Percentiles rank a stretch among this genome's conserved stretches.
phyloP scores from a whole-genome alignment of 495 filamentous ascomycete genomes.

The Sordaria brevicollis region DNA sequence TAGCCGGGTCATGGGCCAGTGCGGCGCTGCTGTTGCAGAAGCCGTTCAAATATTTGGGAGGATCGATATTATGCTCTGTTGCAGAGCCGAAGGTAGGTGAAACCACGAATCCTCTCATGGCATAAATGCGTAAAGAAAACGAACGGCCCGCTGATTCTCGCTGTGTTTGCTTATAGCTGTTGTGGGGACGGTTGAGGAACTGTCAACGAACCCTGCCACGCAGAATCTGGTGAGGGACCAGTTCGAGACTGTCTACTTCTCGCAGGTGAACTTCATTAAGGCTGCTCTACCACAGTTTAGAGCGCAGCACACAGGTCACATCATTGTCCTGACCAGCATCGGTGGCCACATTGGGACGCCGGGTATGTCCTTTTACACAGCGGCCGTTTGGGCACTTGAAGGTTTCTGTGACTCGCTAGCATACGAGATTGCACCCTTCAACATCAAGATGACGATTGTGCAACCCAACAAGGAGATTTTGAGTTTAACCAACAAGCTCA shows the following conservation, averaged over 20 bases:
- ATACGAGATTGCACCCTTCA: conserved; percentile 96
- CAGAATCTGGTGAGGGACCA: conserved; percentile 75
- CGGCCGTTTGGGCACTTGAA: conserved; percentile 89
- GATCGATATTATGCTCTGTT: conserved; percentile 83
- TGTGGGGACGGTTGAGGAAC: conserved; percentile 85
- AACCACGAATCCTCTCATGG: not conserved
- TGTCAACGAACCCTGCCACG: conserved; percentile 61
- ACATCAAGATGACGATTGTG: conserved; percentile 89
- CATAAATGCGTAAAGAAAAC: not conserved
- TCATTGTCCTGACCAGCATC: conserved; percentile 82
- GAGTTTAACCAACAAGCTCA: conserved; percentile 75
- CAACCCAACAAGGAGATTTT: conserved; percentile 78
- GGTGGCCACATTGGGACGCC: conserved; percentile 90
- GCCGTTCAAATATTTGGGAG: conserved; percentile 73
- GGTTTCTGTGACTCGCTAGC: conserved; percentile 96
- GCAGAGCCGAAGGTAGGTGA: conserved; percentile 67
- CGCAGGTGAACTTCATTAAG: conserved; percentile 91
- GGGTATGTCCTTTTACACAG: conserved; percentile 80
- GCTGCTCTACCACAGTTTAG: conserved; percentile 73
- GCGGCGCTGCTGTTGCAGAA: conserved; percentile 78
- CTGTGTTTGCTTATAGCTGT: conserved; percentile 45
- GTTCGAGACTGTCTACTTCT: conserved; percentile 91
- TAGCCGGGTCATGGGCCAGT: conserved; percentile 46
- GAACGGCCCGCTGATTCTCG: not conserved
- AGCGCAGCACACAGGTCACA: conserved; percentile 69